phyloP scores from a whole-genome alignment of 1,139 yeast genomes.

The Petasospora rhodanensis region DNA sequence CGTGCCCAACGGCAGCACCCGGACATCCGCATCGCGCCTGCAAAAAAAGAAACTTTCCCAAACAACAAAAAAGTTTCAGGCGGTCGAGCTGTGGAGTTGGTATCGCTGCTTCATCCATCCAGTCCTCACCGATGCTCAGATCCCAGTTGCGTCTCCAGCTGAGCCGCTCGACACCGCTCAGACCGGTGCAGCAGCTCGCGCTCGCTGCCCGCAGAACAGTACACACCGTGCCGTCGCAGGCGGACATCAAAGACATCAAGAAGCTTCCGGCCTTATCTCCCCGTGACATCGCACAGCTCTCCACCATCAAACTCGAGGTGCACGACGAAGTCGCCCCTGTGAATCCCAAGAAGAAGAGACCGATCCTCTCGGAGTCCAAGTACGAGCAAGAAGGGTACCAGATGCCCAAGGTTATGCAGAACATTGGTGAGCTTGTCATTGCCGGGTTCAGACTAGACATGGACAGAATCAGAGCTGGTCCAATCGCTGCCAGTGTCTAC shows the following conservation, averaged over 20 bases:
- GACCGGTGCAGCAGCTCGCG: too few relatives aligned
- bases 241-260: slow-evolving; percentile 15
- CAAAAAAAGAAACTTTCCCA: too few relatives aligned
- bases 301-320: slow-evolving; percentile 19
- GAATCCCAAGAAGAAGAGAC: slow-evolving; percentile 35
- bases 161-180: too few relatives aligned
- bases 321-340: slow-evolving; percentile 25
- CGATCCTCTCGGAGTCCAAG: slow-evolving; percentile 48
- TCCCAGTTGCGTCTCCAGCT: too few relatives aligned
- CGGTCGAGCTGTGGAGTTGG: too few relatives aligned
- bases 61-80: too few relatives aligned
- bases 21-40: too few relatives aligned
- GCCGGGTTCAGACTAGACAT: slow-evolving; percentile 71
- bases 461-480: slow-evolving; percentile 91
- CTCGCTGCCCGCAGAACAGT: too few relatives aligned
- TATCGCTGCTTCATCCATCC: too few relatives aligned
- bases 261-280: slow-evolving; percentile 19
- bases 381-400: slow-evolving; percentile 56
- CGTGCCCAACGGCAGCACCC: too few relatives aligned
- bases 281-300: slow-evolving; percentile 22
- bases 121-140: too few relatives aligned
- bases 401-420: slow-evolving; percentile 66
- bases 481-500: slow-evolving; percentile 86
- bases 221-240: slow-evolving; percentile 11
- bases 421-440: slow-evolving; percentile 69